Percentiles rank a stretch among this genome's conserved stretches.
phyloP scores from a whole-genome alignment of 1,284 basidiomycete species.

The Cutaneotrichosporon curvatum region DNA sequence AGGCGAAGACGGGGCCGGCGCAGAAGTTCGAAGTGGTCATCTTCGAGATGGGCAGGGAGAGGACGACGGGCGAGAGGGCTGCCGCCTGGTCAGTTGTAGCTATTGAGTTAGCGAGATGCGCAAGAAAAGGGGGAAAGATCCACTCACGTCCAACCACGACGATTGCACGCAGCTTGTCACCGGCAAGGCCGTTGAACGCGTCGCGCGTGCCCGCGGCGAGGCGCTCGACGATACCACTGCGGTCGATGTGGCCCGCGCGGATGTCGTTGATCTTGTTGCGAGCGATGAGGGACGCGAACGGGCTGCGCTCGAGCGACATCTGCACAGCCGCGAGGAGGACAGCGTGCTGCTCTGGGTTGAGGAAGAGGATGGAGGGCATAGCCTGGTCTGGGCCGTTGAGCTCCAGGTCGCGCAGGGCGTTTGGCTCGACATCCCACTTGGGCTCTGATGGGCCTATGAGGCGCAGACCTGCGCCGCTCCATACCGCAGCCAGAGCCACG shows the following conservation, averaged over 20 bases:
- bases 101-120: background rate
- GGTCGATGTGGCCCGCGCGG: constrained; percentile 28
- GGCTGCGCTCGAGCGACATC: constrained; percentile 16
- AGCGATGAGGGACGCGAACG: constrained; percentile 26
- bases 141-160: constrained; percentile 3
- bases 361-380: constrained; percentile 28
- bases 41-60: constrained; percentile 36
- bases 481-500: constrained; percentile 37
- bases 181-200: constrained; percentile 29
- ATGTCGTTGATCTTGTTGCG: constrained; percentile 31
- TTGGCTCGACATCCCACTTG: constrained; percentile 9
- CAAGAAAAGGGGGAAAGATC: background rate
- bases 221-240: constrained; percentile 29
- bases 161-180: constrained; percentile 1
- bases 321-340: constrained; percentile 27
- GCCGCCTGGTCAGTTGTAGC: constrained; percentile 22
- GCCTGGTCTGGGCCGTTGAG: constrained; percentile 19
- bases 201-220: constrained; percentile 24
- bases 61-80: constrained; percentile 30
- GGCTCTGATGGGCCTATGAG: constrained; percentile 26
- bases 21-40: constrained; percentile 25
- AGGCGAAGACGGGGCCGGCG: constrained; percentile 33
- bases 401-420: constrained; percentile 23
- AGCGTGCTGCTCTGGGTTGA: constrained; percentile 23
- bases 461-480: constrained; percentile 38